Base-by-base conservation (phyloP, 1,284 basidiomycete species). In the Gomphus sp. region DNA sequence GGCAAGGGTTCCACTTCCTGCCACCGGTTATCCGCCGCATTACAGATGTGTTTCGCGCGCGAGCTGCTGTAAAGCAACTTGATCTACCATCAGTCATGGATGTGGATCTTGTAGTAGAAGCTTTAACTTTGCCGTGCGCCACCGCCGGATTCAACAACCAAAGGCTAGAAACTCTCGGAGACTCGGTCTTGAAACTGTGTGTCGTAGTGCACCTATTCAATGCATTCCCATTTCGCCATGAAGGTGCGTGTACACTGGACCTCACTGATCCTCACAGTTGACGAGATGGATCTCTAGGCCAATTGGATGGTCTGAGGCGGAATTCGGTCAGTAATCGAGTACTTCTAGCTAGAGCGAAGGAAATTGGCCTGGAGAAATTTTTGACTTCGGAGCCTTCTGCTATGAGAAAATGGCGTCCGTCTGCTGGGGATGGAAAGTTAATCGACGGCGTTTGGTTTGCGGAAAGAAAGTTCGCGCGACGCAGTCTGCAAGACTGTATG, bases 401-500 rank as follows among this genome's bases (percentile, higher is more conserved):
- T 61, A 68, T 81, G n/a, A 74, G 76, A 31, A 71, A 71, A 14
- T 93, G 90, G 89, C 74, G 78, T 45, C 83, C 83, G 62, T 64
- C 68, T 2, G 58, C 64, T n/a, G 59, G 64, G 2, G 63, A 66
- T 2, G 64, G 62, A 11, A 73, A 75, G 11, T 66, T 77, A 44
- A 64, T 76, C 1, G 70, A 74, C 16, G 69, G 70, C 7, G 60
- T 63, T 58, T 66, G 73, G 61, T 56, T 62, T 49, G 65, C 67
- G 43, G 65, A 71, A 74, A 58, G 71, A 18, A 56, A 68, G 52
- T 80, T 84, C 62, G 79, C 85, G 3, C 76, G 87, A 41, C 73
- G 89, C 61, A 85, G 87, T 66, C 71, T 93, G 61, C 89, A 91
- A 65, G 91, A 93, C 66, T 89, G 87, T 64, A 87, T 91, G 81